phyloP scores from a whole-genome alignment of 2,329 filamentous ascomycete species.

The Trichoderma afroharzianum region DNA sequence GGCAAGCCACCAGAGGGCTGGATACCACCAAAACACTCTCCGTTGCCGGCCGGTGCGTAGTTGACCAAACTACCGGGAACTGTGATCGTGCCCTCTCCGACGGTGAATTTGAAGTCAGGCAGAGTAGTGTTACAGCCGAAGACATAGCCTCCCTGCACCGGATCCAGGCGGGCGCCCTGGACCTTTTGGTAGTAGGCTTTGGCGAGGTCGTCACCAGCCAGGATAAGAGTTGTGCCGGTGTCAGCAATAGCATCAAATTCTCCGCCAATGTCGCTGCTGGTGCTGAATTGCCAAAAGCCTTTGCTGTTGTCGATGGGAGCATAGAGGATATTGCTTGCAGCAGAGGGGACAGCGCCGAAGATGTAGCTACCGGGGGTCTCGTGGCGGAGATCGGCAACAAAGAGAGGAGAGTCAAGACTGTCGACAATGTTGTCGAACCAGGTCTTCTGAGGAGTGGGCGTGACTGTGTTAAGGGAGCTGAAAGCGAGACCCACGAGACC shows the following conservation, averaged over 20 bases:
- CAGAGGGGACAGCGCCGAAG: constrained; percentile 65
- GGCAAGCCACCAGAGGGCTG: constrained; percentile 48
- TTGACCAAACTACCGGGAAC: constrained; percentile 51
- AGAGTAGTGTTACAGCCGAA: constrained; percentile 43
- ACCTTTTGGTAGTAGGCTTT: constrained; percentile 46
- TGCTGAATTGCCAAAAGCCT: constrained; percentile 58
- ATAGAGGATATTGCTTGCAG: constrained; percentile 57
- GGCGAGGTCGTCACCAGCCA: constrained; percentile 51
- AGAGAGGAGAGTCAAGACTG: constrained; percentile 39
- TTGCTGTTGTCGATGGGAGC: constrained; percentile 56
- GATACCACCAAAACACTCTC: constrained; percentile 63
- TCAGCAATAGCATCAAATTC: constrained; percentile 48
- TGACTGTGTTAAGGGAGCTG: constrained; percentile 40
- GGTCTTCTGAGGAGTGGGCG: constrained; percentile 39
- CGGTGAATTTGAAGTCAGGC: constrained; percentile 50
- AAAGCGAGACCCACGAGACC: constrained; percentile 45
- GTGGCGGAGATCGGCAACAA: constrained; percentile 66
- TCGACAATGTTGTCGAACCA: constrained; percentile 37
- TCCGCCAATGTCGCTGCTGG: constrained; percentile 21
- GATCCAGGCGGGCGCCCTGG: constrained; percentile 33
- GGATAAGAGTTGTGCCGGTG: constrained; percentile 60
- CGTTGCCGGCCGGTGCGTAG: constrained; percentile 43
- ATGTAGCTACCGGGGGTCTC: constrained; percentile 58
- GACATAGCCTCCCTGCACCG: constrained; percentile 40
- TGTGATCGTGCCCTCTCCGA: constrained; percentile 54